phyloP scores from a whole-genome alignment of 257 asterid species.

The Orobanche coerulescens region DNA sequence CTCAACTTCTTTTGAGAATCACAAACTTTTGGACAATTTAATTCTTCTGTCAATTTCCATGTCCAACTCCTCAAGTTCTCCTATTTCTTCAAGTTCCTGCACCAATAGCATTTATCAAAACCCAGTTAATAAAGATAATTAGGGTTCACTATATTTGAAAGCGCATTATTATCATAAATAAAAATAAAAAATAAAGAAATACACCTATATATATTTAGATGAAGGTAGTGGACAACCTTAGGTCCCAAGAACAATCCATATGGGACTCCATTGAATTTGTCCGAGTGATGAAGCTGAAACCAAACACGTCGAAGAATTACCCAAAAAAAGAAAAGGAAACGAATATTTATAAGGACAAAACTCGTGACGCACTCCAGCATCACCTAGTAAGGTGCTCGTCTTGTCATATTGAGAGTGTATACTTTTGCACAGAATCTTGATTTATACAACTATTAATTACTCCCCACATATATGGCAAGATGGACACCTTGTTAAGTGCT shows the following conservation, averaged over 20 bases:
- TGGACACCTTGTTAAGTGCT: no score
- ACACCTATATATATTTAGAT: no score
- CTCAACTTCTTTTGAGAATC: no score
- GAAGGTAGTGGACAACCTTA: constrained; percentile 36
- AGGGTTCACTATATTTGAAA: no score
- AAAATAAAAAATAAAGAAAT: background rate
- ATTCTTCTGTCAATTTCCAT: constrained; percentile 57
- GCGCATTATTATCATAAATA: background rate
- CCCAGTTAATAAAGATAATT: no score
- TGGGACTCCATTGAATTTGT: constrained; percentile 87
- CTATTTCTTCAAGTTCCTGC: constrained; percentile 83
- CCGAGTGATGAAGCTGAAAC: constrained; percentile 83
- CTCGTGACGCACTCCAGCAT: no score
- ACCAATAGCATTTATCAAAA: background rate
- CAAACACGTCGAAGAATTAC: constrained; percentile 25
- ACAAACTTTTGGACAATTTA: constrained; percentile 35
- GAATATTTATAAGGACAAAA: no score
- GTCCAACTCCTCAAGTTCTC: constrained; percentile 69
- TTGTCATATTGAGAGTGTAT: no score
- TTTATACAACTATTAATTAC: no score
- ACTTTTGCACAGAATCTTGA: no score
- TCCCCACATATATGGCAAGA: no score
- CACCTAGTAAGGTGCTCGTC: no score
- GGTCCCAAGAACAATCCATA: constrained; percentile 89
- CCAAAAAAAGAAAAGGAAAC: background rate